Evolutionary conservation across 768 basidiomycete species (phyloP), one percentile per base, ranked within the genome.

Genomic region (Russula ochroleuca): DNA sequence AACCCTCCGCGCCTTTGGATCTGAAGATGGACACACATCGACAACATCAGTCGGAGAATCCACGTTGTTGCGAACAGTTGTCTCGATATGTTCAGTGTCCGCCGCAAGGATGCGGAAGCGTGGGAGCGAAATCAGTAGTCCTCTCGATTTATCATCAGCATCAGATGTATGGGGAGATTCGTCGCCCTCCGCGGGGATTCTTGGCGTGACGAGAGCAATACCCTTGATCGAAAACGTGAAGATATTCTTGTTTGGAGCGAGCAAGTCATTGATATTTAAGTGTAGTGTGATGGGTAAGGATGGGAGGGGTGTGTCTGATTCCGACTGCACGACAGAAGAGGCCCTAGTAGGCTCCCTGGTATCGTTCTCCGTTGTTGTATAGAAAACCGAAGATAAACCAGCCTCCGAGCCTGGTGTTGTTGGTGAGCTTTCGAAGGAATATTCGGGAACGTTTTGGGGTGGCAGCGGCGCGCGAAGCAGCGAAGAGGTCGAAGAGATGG

Each of bases 391-490:
- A 40, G 78, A 78, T 31, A 80, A 64, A 15, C 73, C 69, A 13
- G 68, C 72, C 28, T 72, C 73, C 19, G 75, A 77, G 9, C 83
- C 81, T 5, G 77, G 77, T 17, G 85, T 85, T 25, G 79, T 79
- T 3, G 86, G 82, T 40, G 69, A 81, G 74, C 77, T 80, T 69
- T 93, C 90, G 66, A 92, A 91, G 1, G 90, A 90, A 72, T 87
- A 90, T 48, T 92, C 90, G 1, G 82, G 79, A 38, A 86, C 75
- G 61, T 79, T 81, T 33, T 83, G 82, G 31, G 75, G 78, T 2
- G 90, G 90, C 19, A 93, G 77, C 5, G 91, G 88, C 1, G 86
- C 88, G 13, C 88, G 85, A 37, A 93, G 78, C 6, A 93, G 79
- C 14, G 90, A 92, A 17, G 83, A 76, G 5, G 80, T 80, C 1